Evolutionary conservation across 805 yeast species (phyloP).

Genomic region (Candida pseudofarinosa): DNA sequence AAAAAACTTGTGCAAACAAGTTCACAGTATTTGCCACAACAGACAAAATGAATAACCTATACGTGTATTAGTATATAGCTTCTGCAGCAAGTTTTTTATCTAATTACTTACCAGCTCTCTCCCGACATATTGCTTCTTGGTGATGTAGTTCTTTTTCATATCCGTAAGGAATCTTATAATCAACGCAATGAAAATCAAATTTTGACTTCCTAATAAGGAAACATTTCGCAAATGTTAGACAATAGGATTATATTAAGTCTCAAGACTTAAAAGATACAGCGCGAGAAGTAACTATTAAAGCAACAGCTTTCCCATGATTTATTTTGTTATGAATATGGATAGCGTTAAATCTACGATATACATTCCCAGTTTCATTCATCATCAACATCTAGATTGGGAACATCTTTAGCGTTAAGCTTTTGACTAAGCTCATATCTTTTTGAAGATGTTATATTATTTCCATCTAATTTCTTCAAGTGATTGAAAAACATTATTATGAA

Average conservation of each 20-base stretch:
- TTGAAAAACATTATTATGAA: constrained; percentile 31
- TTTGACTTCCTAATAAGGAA: constrained; percentile 8
- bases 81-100: neutral
- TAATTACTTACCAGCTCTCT: constrained; percentile 42
- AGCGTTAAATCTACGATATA: neutral
- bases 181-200: neutral
- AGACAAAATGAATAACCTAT: constrained; percentile 65
- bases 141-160: neutral
- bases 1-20: constrained; percentile 88
- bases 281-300: too few relatives aligned
- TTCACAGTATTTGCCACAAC: constrained; percentile 83
- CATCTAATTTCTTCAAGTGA: constrained; percentile 34
- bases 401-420: neutral
- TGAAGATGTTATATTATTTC: constrained; percentile 19
- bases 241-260: neutral
- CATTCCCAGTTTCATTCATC: neutral
- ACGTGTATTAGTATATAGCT: neutral
- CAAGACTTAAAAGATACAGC: neutral
- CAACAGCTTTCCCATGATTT: too few relatives aligned
- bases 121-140: constrained; percentile 33
- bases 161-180: constrained; percentile 1
- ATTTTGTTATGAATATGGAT: too few relatives aligned
- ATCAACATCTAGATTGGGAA: neutral
- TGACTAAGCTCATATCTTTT: constrained; percentile 6
- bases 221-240: neutral